Evolutionary conservation across 2,329 filamentous ascomycete genomes (phyloP).

Genomic region (Penicillium sp.): DNA sequence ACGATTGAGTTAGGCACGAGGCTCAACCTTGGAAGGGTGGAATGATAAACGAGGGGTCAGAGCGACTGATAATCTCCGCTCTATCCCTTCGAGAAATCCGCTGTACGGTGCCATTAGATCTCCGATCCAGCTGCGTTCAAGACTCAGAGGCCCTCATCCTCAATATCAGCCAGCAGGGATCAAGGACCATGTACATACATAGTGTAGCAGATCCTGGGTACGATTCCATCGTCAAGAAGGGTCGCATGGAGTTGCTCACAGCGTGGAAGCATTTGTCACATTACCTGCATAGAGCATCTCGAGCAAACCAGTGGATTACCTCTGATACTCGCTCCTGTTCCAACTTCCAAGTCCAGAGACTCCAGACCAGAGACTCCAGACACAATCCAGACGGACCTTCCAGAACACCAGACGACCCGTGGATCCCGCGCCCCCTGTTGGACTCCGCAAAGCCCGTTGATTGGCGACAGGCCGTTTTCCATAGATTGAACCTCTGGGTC

Average conservation of each 20-base stretch:
- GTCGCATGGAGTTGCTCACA: too few relatives aligned
- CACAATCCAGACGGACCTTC: neutral
- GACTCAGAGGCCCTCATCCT: too few relatives aligned
- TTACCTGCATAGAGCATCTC: neutral
- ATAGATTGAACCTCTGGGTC: conserved; percentile 19
- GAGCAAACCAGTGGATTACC: neutral
- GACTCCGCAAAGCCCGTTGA: conserved; percentile 6
- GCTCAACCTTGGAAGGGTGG: too few relatives aligned
- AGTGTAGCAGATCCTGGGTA: too few relatives aligned
- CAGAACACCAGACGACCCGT: conserved; percentile 4
- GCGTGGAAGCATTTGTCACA: neutral
- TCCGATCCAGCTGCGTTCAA: too few relatives aligned
- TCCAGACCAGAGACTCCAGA: neutral
- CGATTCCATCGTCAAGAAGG: too few relatives aligned
- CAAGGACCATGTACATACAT: too few relatives aligned
- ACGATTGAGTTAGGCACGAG: neutral
- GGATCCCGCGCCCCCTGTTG: neutral
- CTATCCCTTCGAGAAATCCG: neutral
- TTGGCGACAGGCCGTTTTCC: conserved; percentile 27
- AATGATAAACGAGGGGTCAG: neutral
- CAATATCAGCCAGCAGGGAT: too few relatives aligned
- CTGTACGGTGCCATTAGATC: too few relatives aligned
- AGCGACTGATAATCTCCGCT: neutral
- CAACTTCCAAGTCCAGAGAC: neutral
- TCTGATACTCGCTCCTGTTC: neutral